Evolutionary conservation across 78 protist genomes (phyloP), one percentile per base, ranked within the genome.

Genomic region (Dictyostelium brefeldianum): DNA sequence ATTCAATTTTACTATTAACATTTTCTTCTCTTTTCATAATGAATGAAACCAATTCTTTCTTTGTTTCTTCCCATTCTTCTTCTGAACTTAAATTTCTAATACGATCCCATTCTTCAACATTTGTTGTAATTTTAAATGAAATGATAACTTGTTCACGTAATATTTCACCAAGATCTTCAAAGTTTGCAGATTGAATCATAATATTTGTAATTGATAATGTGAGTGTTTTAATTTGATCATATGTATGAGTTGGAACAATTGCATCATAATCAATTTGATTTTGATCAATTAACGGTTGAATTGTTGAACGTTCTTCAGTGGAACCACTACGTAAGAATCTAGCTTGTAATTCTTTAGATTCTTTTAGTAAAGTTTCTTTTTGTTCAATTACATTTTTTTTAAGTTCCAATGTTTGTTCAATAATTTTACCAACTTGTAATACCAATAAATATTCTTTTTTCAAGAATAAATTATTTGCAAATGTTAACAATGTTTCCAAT

Each of bases 61-160:
- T 93, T 4, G 89, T 80, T 4, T 47, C 70, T 0, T 53, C 89
- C 96, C 96, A 93, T 31, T 93, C 96, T 29, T 83, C 91, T 80
- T 83, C 89, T 11, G 50, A 47, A 2, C 92, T 80, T 11, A 93
- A 56, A 36, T 93, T 81, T 43, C 96, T 41, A 53, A 93, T 85
- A n/a, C 69, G 75, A 47, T 93, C 96, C 96, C 96, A 93, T 46
- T 81, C 87, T 54, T 64, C 91, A 12, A 78, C 47, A 4, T 79
- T 56, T 3, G 96, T 75, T 18, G 85, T 91, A 53, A 70, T 81
- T 50, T 46, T 83, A 80, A 93, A 93, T n/a, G 89, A 31, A 41
- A 93, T 12, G 80, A 93, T 81, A 36, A 67, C 47, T 81, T 93
- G 96, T 4, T 77, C 81, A 43, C 96, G 78, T 15, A 90, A 46